Base-by-base conservation (phyloP, 371 early-diverging fungal genomes). In the Zychaea mexicana region DNA sequence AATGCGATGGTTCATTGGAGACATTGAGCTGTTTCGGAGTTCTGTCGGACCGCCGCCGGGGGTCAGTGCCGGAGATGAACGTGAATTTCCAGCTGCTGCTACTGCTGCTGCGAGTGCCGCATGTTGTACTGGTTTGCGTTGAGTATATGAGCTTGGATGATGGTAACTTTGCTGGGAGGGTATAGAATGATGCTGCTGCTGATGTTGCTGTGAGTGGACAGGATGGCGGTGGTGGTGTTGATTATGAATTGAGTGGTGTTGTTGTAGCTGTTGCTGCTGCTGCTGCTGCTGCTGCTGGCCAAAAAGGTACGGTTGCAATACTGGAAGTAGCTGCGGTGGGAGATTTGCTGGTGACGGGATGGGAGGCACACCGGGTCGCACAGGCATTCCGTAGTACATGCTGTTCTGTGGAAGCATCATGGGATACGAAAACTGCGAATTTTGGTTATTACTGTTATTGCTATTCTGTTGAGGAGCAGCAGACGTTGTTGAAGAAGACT, bases 111-210 rank as follows among this genome's bases (percentile, higher is more conserved):
- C 2, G n/a, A 24, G 8, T 13, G 39, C 3, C n/a, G n/a, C n/a
- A n/a, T 39, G 55, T 19, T 30, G 42, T 28, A 63, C 56, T 32
- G 64, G 64, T 47, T 63, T 63, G 4, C 64, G 56, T 21, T 36
- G 39, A n/a, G 64, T 63, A 45, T n/a, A 42, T 26, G 57, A 33
- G 17, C n/a, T 38, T 4, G 42, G 42, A 4, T 42, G 42, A 42
- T 42, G 42, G n/a, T 42, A n/a, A 42, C 15, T 42, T 42, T 42
- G 33, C n/a, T n/a, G n/a, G n/a, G n/a, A n/a, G n/a, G n/a, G n/a
- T n/a, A n/a, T n/a, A 56, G 33, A 19, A 19, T 21, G 31, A 26
- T n/a, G 36, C 19, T 56, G 30, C 28, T n/a, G 55, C 17, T 55
- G 9, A 17, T 56, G 22, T 21, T 24, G 22, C n/a, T 31, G 57